Base-by-base conservation (phyloP, 495 filamentous ascomycete genomes). In the Parathielavia appendiculata region DNA sequence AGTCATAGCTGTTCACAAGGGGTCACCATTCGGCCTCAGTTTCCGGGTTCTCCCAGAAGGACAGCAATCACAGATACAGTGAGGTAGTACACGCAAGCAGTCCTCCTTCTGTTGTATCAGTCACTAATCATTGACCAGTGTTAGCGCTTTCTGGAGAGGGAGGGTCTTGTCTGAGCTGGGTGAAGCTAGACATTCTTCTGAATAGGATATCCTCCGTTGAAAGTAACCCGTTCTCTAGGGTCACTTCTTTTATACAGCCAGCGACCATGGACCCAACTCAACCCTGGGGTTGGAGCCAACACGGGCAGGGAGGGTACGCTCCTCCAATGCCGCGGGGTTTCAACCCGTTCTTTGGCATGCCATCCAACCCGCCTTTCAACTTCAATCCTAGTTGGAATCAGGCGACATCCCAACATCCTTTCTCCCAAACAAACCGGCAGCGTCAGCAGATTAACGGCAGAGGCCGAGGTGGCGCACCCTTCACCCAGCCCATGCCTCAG, bases 301-400 rank as follows among this genome's bases (percentile, higher is more conserved):
- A 34, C 7, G 23, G 11, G 11, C 47, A 35, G 10, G 46, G 16
- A n/a, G 55, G 19, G 34, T 51, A 51, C 7, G 5, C 23, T 14
- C 45, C 45, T 11, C 45, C 54, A 13, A 40, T 40, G 22, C 12
- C 23, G 11, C 36, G 26, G 17, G n/a, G 4, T 13, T 5, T 9
- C 23, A 36, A 44, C 23, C 55, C 46, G 26, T 57, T 51, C 26
- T 30, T 30, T 26, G 55, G 55, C 26, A 57, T 45, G 47, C 55
- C 17, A 19, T 51, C 34, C 23, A 17, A 12, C n/a, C 10, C 22
- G 22, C 54, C 54, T 2, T n/a, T 10, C 8, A 23, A 40, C 45
- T 57, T 41, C n/a, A 50, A 41, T 23, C 45, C 45, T 10, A 12
- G 5, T 35, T 50, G 54, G 45, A 35, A 7, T 6, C 54, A 41